Conservation (phyloP, 2,329 filamentous ascomycete genomes). For the Talaromyces sp. region DNA sequence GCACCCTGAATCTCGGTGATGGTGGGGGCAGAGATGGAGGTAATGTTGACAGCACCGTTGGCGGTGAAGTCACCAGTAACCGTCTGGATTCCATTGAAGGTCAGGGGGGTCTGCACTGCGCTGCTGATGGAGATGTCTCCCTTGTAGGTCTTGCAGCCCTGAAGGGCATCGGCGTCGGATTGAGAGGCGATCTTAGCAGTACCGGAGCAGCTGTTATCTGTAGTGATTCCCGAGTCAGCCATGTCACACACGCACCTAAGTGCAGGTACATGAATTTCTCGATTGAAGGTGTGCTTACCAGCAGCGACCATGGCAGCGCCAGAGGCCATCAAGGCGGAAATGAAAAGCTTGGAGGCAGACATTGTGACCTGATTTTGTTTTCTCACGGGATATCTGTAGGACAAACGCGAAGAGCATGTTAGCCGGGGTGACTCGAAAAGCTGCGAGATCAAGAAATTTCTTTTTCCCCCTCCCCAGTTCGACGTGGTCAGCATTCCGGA, state of each 20-base stretch:
- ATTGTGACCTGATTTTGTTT: slow-evolving; percentile 31
- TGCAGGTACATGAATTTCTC: too few relatives aligned
- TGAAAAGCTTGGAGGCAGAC: slow-evolving; percentile 51
- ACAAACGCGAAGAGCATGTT: neutral
- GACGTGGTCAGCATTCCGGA: slow-evolving; percentile 6
- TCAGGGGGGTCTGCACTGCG: slow-evolving; percentile 52
- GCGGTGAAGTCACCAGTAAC: slow-evolving; percentile 55
- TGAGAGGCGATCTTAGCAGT: slow-evolving; percentile 50
- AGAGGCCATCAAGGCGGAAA: slow-evolving; percentile 51
- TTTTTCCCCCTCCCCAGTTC: too few relatives aligned
- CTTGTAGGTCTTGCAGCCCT: slow-evolving; percentile 61
- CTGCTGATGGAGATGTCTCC: slow-evolving; percentile 64
- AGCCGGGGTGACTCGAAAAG: neutral
- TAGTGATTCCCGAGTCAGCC: slow-evolving; percentile 16
- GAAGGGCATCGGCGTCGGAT: slow-evolving; percentile 58
- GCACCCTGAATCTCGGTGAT: slow-evolving; percentile 62
- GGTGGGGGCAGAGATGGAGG: slow-evolving; percentile 55
- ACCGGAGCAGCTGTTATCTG: neutral
- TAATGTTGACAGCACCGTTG: slow-evolving; percentile 56
- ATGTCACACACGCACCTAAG: neutral
- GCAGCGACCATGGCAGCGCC: slow-evolving; percentile 43
- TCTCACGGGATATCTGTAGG: neutral
- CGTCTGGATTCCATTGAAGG: slow-evolving; percentile 55
- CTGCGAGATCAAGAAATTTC: neutral
- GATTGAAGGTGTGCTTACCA: neutral